Evolutionary conservation across 2,329 filamentous ascomycete genomes (phyloP), one percentile per base, ranked within the genome.

Genomic region (Fusarium sacchari): DNA sequence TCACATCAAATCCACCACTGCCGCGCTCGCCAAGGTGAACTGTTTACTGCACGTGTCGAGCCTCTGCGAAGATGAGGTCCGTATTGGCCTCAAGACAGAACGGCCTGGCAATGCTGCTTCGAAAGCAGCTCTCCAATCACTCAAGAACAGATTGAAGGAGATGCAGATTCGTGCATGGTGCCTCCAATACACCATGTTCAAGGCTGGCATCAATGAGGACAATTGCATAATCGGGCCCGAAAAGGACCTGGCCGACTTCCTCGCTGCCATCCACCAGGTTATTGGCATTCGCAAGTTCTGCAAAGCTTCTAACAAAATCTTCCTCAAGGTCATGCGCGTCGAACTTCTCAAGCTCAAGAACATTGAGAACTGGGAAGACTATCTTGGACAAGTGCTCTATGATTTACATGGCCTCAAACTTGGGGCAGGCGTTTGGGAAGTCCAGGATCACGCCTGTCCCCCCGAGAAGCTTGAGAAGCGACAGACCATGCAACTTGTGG

Each of bases 101-200:
- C 90, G 92, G 5, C 80, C 89, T 78, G 83, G 83, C 85, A 82
- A 90, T 84, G 79, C 90, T 5, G 80, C 89, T 78, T 83, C 83
- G 85, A 82, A 90, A 84, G 79, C 90, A 77, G 86, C 85, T 3
- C 89, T 89, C 65, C 84, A 86, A 62, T 81, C 84, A 4, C 74
- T 83, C 12, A 88, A 91, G 64, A 90, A 89, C 62, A 94, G 92
- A 78, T 85, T 98, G 47, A 91, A 94, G 44, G 95, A 98, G 75
- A 93, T 97, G 86, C 92, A 97, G 77, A 89, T 97, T 7, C 91
- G 94, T 39, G 90, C 92, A 17, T 98, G 96, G 96, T 94, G 93
- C 42, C 84, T 98, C 43, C 91, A 96, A 71, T 99, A 98, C 79
- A 89, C 90, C 0, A 83, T 98, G 58, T 82, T 98, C 47, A 93